These are phyloP conservation scores for Purpureocillium takamizusanense DNA, from an alignment of 2,329 filamentous ascomycete genomes.

Conservation along the genomic window DNA sequence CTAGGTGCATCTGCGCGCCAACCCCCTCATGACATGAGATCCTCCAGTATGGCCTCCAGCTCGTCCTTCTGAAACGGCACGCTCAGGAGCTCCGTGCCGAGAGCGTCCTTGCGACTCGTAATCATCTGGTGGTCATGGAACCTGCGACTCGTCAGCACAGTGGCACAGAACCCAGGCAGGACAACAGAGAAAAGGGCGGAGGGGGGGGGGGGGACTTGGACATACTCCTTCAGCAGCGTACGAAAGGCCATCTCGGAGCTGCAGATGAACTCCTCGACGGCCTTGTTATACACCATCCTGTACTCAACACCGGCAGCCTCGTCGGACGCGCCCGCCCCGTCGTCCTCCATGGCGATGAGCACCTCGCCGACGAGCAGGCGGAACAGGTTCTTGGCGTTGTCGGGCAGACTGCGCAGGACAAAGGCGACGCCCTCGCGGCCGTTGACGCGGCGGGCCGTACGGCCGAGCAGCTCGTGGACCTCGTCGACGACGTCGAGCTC, in stretches of 20 bases:
- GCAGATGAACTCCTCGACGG: slow-evolving; percentile 93
- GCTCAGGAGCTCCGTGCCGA: slow-evolving; percentile 77
- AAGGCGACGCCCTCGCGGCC: slow-evolving; percentile 89
- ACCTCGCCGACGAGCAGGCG: slow-evolving; percentile 78
- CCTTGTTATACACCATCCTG: slow-evolving; percentile 85
- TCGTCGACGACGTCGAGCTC: slow-evolving; percentile 84
- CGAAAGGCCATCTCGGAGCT: slow-evolving; percentile 94
- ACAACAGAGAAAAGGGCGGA: too few relatives aligned
- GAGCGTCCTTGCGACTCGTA: slow-evolving; percentile 72
- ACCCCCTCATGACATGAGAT: slow-evolving; percentile 32
- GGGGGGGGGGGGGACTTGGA: slow-evolving; percentile 6
- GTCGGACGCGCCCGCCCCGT: slow-evolving; percentile 30
- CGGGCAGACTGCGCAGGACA: slow-evolving; percentile 80
- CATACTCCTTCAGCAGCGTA: slow-evolving; percentile 83
- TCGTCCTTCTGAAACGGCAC: slow-evolving; percentile 84
- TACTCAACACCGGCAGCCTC: slow-evolving; percentile 72
- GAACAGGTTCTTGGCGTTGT: slow-evolving; percentile 86
- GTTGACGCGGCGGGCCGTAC: slow-evolving; percentile 68
- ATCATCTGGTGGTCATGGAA: slow-evolving; percentile 99
- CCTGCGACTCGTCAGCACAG: slow-evolving; percentile 31
- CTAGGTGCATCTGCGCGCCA: background rate
- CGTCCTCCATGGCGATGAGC: slow-evolving; percentile 59
- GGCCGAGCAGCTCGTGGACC: slow-evolving; percentile 78
- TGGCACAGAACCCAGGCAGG: background rate
- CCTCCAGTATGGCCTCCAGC: slow-evolving; percentile 80